Evolutionary conservation across 2,329 filamentous ascomycete species (phyloP), one percentile per base, ranked within the genome.

Genomic region (Tolypocladium pustulatum): DNA sequence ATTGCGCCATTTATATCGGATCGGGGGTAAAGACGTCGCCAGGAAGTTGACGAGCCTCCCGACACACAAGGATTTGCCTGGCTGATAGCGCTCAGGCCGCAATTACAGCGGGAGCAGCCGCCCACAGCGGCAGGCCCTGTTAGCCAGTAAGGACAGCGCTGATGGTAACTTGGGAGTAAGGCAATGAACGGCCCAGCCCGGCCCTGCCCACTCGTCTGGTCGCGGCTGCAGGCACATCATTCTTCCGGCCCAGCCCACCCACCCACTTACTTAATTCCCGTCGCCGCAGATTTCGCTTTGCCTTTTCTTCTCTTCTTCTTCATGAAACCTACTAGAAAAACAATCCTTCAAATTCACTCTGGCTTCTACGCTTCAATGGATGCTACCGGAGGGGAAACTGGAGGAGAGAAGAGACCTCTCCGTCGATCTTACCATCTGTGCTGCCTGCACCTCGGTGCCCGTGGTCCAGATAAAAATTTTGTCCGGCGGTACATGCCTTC

Each of bases 261-360:
- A 17, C 43, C 10, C 43, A 2, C 49, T n/a, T n/a, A 34, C 17
- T 52, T 52, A 32, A 25, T 9, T 15, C 27, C 17, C 27, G 27
- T 20, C 49, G 49, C 27, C 30, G 49, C 36, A 32, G 38, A 55
- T 40, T 55, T 40, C 30, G 36, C 43, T 37, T 36, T 4, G 40
- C 60, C 51, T 20, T 52, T 64, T 63, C 63, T 63, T 63, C 59
- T 66, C 68, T 66, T 59, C 59, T 67, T 67, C 69, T 66, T 65
- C 66, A 64, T 69, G 66, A 63, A 74, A 75, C 71, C 73, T 75
- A 75, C 73, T 75, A 75, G 73, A 74, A 74, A 70, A 67, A 65
- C 59, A 71, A 76, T 80, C 78, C 78, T 80, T 76, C 82, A 80
- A 82, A 88, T 88, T 87, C 84, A 88, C 84, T 87, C 84, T 82